These are phyloP conservation scores for Vigna unguiculata DNA, from an alignment of 306 rosid species.

Conservation along the genomic window DNA sequence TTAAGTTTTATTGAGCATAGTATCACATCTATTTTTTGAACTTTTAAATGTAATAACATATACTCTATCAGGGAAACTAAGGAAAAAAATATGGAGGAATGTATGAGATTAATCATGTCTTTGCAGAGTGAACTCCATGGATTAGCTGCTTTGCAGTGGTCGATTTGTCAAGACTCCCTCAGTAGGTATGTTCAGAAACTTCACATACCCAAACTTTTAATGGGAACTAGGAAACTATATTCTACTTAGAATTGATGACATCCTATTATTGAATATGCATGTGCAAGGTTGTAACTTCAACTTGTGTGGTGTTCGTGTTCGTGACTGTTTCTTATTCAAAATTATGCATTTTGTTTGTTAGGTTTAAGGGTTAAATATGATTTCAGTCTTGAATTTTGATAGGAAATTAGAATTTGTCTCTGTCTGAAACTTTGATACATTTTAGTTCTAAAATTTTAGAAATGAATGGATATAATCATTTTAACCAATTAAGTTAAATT, in stretches of 20 bases:
- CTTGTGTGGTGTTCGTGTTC: slow-evolving; percentile 13
- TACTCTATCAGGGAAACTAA: slow-evolving; percentile 43
- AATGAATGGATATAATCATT: too few species aligned
- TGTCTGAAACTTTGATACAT: too few species aligned
- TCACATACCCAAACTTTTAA: slow-evolving; percentile 31
- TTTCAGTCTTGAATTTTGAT: too few species aligned
- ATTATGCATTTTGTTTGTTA: neutral
- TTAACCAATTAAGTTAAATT: too few species aligned
- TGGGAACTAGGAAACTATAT: slow-evolving; percentile 24
- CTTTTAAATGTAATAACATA: slow-evolving; percentile 36
- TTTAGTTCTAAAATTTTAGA: too few species aligned
- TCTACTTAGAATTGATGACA: slow-evolving; percentile 25
- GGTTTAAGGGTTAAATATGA: too few species aligned
- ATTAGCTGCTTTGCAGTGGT: slow-evolving; percentile 93
- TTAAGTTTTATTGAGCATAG: slow-evolving; percentile 18
- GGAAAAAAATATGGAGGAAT: slow-evolving; percentile 43
- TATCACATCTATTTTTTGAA: slow-evolving; percentile 31
- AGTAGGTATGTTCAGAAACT: slow-evolving; percentile 60
- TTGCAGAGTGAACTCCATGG: slow-evolving; percentile 93
- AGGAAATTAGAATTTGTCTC: too few species aligned
- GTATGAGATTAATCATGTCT: slow-evolving; percentile 50
- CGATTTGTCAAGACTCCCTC: slow-evolving; percentile 91
- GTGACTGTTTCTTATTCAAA: slow-evolving; percentile 9
- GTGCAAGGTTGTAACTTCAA: slow-evolving; percentile 19
- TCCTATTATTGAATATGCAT: neutral